Percentiles rank a stretch among this genome's conserved stretches.
phyloP scores from a whole-genome alignment of 129 eudicot species.

The Ambrosia trifida region DNA sequence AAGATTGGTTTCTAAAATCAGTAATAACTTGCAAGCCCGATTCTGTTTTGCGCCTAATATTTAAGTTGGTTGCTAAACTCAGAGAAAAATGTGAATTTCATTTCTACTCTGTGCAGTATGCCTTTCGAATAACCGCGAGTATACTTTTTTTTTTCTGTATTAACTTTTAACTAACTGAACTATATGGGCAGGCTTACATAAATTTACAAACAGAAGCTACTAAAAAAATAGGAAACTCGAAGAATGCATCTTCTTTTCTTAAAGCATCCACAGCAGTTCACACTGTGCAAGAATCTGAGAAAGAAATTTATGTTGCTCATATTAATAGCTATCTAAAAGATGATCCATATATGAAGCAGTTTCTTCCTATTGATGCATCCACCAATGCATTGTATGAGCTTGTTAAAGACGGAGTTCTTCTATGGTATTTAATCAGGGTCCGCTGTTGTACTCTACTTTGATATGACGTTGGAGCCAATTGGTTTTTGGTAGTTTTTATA shows the following conservation, averaged over 20 bases:
- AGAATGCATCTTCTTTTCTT: constrained; percentile 65
- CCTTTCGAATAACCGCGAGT: not conserved
- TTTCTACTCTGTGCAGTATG: not conserved
- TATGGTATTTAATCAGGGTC: constrained; percentile 70
- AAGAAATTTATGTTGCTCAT: constrained; percentile 88
- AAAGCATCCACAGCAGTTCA: constrained; percentile 78
- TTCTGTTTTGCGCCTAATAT: no score
- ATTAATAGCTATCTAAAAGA: constrained; percentile 92
- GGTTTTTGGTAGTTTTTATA: constrained; percentile 27
- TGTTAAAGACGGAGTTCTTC: constrained; percentile 92
- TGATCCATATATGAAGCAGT: constrained; percentile 85
- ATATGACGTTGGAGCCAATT: constrained; percentile 10
- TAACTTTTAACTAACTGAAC: constrained; percentile 23
- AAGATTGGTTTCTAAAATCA: no score
- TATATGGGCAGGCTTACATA: constrained; percentile 58
- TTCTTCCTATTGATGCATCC: constrained; percentile 84
- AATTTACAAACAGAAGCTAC: constrained; percentile 70
- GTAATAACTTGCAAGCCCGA: no score
- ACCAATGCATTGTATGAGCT: constrained; percentile 77
- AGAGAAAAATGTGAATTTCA: not conserved
- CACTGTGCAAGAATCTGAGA: constrained; percentile 78
- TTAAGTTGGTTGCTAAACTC: not conserved
- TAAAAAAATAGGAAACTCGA: constrained; percentile 57
- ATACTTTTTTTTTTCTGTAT: constrained; percentile 2
- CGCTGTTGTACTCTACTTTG: constrained; percentile 30